Percentiles rank a stretch among this genome's conserved stretches.
Conservation (phyloP, 2,329 filamentous ascomycete species). For the Fusarium cyanostomum region DNA sequence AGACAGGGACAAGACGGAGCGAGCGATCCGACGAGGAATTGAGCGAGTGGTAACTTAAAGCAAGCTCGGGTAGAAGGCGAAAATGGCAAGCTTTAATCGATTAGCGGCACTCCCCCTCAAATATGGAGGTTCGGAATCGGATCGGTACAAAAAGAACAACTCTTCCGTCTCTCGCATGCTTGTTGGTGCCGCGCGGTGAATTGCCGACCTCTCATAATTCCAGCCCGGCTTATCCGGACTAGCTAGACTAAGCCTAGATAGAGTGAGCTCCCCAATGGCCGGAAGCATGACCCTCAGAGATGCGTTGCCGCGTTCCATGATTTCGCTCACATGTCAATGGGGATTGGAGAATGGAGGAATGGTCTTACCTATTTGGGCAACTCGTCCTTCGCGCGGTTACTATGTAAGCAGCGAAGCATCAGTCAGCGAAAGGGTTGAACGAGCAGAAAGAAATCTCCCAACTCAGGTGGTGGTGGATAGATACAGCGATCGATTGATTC, state of each 20-base stretch:
- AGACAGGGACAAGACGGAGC: too few species aligned
- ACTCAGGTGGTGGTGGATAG: constrained; percentile 28
- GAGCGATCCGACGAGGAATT: background rate
- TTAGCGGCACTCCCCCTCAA: background rate
- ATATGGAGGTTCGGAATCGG: background rate
- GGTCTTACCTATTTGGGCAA: constrained; percentile 27
- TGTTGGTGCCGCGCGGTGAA: constrained; percentile 43
- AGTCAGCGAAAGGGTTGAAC: constrained; percentile 34
- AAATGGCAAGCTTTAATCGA: background rate
- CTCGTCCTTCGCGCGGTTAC: constrained; percentile 11
- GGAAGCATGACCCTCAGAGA: constrained; percentile 12
- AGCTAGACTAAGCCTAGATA: constrained; percentile 10
- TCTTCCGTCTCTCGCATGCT: constrained; percentile 31
- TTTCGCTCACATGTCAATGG: constrained; percentile 34
- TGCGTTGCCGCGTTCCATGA: constrained; percentile 22
- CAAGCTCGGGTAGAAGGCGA: too few species aligned
- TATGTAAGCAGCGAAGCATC: constrained; percentile 44
- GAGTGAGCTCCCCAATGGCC: background rate
- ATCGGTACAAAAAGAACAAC: background rate
- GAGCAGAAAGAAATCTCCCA: constrained; percentile 4
- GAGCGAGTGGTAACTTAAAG: too few species aligned
- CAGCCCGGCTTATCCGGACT: constrained; percentile 37
- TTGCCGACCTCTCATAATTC: constrained; percentile 24
- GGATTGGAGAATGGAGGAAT: constrained; percentile 5
- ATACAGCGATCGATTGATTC: constrained; percentile 29